These are phyloP conservation scores for Colletotrichum filicis DNA, from an alignment of 2,329 filamentous ascomycete genomes.

Conservation along the genomic window DNA sequence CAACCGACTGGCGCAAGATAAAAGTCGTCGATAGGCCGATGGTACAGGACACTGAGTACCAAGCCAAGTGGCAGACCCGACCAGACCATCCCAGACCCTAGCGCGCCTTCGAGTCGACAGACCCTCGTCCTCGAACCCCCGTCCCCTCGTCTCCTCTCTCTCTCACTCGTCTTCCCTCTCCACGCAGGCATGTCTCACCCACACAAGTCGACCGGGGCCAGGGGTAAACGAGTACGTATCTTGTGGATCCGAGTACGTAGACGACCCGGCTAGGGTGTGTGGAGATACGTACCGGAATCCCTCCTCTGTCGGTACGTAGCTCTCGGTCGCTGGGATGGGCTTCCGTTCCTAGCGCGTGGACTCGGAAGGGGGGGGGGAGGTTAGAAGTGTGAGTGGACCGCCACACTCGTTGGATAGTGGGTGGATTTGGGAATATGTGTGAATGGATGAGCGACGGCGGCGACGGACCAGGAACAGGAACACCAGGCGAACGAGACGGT, in stretches of 20 bases:
- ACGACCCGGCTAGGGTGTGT: neutral
- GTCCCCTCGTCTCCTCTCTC: slow-evolving; percentile 37
- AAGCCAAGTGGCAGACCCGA: slow-evolving; percentile 22
- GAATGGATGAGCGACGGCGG: slow-evolving; percentile 33
- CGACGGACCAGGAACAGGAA: slow-evolving; percentile 44
- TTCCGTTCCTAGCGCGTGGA: slow-evolving; percentile 27
- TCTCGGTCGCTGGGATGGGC: slow-evolving; percentile 23
- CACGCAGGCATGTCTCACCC: slow-evolving; percentile 60
- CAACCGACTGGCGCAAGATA: slow-evolving; percentile 49
- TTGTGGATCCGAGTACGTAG: slow-evolving; percentile 22
- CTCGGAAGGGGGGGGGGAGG: slow-evolving; percentile 17
- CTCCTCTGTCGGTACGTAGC: neutral
- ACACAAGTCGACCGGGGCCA: slow-evolving; percentile 53
- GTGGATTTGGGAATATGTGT: slow-evolving; percentile 39
- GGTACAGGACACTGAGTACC: slow-evolving; percentile 32
- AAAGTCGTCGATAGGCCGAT: slow-evolving; percentile 50
- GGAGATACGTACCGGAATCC: slow-evolving; percentile 8
- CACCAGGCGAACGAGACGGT: slow-evolving; percentile 43
- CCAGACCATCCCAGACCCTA: slow-evolving; percentile 39
- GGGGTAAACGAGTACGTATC: slow-evolving; percentile 12
- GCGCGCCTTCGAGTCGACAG: slow-evolving; percentile 40
- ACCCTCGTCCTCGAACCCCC: slow-evolving; percentile 40
- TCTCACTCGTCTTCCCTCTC: slow-evolving; percentile 43
- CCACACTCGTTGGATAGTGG: slow-evolving; percentile 1
- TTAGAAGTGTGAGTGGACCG: slow-evolving; percentile 13